Conservation (phyloP, 192 early-diverging fungal species). For the Coemansia sp. region DNA sequence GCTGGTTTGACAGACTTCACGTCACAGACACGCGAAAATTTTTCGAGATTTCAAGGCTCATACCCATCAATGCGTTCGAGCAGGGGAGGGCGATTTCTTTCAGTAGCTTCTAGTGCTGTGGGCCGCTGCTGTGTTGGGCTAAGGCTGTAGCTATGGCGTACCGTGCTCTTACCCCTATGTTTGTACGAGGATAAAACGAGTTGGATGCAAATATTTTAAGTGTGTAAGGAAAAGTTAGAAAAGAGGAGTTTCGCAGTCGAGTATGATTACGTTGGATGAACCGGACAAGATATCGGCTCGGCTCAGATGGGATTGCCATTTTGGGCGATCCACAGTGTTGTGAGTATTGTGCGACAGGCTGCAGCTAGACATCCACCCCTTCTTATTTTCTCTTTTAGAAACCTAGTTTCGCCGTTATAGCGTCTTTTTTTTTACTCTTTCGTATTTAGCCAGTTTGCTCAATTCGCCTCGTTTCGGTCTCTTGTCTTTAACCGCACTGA, state of each 20-base stretch:
- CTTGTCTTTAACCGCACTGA: not conserved
- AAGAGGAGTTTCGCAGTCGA: not conserved
- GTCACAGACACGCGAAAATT: not conserved
- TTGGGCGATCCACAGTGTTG: slow-evolving; percentile 7
- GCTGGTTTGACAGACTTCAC: not conserved
- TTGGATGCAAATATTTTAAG: not conserved
- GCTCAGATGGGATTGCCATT: not conserved
- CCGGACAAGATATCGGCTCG: not conserved
- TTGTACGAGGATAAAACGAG: not conserved
- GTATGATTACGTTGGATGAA: not conserved
- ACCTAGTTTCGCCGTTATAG: slow-evolving; percentile 1
- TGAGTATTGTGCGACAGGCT: not conserved
- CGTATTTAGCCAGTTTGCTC: not conserved
- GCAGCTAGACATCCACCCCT: not conserved
- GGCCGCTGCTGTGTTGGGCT: not conserved
- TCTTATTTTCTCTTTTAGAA: not conserved
- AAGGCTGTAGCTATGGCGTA: not conserved
- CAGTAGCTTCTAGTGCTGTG: not conserved
- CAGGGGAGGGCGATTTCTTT: slow-evolving; percentile 1
- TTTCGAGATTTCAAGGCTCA: not conserved
- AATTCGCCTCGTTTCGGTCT: slow-evolving; percentile 5
- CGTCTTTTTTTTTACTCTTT: slow-evolving; percentile 22
- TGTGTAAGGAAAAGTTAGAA: not conserved
- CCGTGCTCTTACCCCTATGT: slow-evolving; percentile 8
- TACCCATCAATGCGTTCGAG: slow-evolving; percentile 21